Percentiles rank a stretch among this genome's conserved stretches.
Conservation (phyloP, 164 flowering plant species). For the Sextonia rubra region DNA sequence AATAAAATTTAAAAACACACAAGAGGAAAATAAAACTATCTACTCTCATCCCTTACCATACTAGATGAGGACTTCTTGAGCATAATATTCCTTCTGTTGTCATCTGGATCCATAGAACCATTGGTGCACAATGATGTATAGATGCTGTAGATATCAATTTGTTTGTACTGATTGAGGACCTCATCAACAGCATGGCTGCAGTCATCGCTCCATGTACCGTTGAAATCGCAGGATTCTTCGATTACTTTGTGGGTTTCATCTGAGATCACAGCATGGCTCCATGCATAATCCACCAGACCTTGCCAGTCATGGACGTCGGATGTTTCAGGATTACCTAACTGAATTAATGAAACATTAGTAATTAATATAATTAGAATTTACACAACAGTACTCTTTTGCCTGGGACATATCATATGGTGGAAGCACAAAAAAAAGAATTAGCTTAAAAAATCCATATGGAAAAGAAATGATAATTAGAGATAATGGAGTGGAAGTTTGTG, state of each 20-base stretch:
- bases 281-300: slow-evolving; percentile 87
- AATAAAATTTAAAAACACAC: not conserved
- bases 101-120: slow-evolving; percentile 24
- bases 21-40: not conserved
- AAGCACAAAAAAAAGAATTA: not conserved
- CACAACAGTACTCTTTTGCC: not conserved
- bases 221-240: slow-evolving; percentile 52
- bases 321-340: slow-evolving; percentile 94
- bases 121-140: slow-evolving; percentile 65
- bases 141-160: slow-evolving; percentile 86
- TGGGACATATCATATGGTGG: not conserved
- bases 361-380: not conserved
- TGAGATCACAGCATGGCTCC: slow-evolving; percentile 94
- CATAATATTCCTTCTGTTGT: slow-evolving; percentile 24
- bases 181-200: slow-evolving; percentile 59
- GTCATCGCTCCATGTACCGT: slow-evolving; percentile 52
- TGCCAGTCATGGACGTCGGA: slow-evolving; percentile 65
- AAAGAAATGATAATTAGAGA: too few species aligned
- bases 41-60: slow-evolving; percentile 40
- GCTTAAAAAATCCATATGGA: too few species aligned
- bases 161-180: slow-evolving; percentile 53
- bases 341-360: not conserved
- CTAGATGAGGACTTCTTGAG: slow-evolving; percentile 35
- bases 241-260: slow-evolving; percentile 75
- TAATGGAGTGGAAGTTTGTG: too few species aligned